Evolutionary conservation across 1,139 yeast species (phyloP).

Genomic region (Geotrichum armillariae): DNA sequence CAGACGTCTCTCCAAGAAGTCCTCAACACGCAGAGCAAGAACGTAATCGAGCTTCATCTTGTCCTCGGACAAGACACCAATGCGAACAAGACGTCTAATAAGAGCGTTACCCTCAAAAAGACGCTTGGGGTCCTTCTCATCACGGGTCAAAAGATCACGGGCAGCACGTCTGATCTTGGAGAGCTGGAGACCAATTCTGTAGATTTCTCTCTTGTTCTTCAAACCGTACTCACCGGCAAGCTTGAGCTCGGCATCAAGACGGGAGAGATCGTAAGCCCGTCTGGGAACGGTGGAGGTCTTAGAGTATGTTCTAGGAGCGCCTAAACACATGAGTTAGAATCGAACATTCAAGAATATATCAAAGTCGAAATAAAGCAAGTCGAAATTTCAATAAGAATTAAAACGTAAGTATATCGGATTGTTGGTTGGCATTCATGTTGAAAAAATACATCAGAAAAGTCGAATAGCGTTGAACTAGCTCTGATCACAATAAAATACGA

Average conservation of each 20-base stretch:
- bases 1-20: slow-evolving; percentile 99
- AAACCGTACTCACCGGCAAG: slow-evolving; percentile 99
- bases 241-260: slow-evolving; percentile 98
- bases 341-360: not conserved
- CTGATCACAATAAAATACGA: too few relatives aligned
- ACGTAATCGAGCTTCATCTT: slow-evolving; percentile 99
- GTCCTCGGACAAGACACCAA: slow-evolving; percentile 98
- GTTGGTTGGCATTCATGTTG: too few relatives aligned
- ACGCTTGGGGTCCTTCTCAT: slow-evolving; percentile 99
- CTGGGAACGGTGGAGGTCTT: slow-evolving; percentile 99
- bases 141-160: slow-evolving; percentile 99
- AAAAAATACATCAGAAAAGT: too few relatives aligned
- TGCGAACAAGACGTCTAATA: slow-evolving; percentile 92
- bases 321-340: slow-evolving; percentile 21
- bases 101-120: slow-evolving; percentile 99
- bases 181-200: slow-evolving; percentile 98
- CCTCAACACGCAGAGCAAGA: slow-evolving; percentile 95
- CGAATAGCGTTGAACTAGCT: too few relatives aligned
- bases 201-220: slow-evolving; percentile 99
- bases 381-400: too few relatives aligned
- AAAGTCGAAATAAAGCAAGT: not conserved
- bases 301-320: slow-evolving; percentile 91
- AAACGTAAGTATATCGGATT: too few relatives aligned
- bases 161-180: slow-evolving; percentile 99
- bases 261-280: slow-evolving; percentile 98